Conservation (phyloP, 75 land plant genomes). For the Larix kaempferi region DNA sequence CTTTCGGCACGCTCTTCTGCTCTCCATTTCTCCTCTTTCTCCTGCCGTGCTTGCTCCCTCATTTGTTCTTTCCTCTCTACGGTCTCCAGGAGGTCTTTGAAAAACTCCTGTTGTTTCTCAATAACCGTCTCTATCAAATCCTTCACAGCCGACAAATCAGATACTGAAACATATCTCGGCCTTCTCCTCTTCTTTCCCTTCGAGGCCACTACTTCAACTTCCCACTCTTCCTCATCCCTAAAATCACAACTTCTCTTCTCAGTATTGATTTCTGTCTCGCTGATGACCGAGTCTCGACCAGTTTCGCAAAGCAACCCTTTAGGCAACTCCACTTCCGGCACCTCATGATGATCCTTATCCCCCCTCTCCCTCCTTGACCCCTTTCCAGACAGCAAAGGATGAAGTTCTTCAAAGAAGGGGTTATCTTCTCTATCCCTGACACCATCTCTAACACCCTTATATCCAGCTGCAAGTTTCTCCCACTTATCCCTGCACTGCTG, state of each 20-base stretch:
- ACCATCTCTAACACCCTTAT: constrained; percentile 45
- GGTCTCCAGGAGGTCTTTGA: constrained; percentile 7
- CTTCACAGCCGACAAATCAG: constrained; percentile 26
- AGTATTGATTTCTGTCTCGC: constrained; percentile 2
- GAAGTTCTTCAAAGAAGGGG: constrained; percentile 41
- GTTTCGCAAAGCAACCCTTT: constrained; percentile 12
- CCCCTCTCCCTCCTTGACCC: constrained; percentile 22
- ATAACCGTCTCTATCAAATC: constrained; percentile 12
- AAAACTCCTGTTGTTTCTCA: constrained; percentile 5
- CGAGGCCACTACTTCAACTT: not conserved
- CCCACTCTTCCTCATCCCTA: not conserved
- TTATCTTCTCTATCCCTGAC: constrained; percentile 38
- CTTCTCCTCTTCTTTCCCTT: constrained; percentile 9
- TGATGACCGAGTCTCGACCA: not conserved
- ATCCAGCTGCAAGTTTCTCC: constrained; percentile 46
- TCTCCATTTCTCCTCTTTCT: constrained; percentile 28
- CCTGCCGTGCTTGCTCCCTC: constrained; percentile 20
- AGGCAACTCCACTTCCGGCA: constrained; percentile 12
- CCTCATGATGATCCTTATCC: constrained; percentile 6
- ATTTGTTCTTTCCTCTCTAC: constrained; percentile 22
- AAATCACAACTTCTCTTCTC: constrained; percentile 9
- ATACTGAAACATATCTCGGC: constrained; percentile 20
- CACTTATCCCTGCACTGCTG: constrained; percentile 48
- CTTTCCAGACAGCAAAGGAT: constrained; percentile 29
- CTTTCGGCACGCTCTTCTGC: constrained; percentile 24